phyloP scores from a whole-genome alignment of 768 basidiomycete genomes.

The Trametes gibbosa region DNA sequence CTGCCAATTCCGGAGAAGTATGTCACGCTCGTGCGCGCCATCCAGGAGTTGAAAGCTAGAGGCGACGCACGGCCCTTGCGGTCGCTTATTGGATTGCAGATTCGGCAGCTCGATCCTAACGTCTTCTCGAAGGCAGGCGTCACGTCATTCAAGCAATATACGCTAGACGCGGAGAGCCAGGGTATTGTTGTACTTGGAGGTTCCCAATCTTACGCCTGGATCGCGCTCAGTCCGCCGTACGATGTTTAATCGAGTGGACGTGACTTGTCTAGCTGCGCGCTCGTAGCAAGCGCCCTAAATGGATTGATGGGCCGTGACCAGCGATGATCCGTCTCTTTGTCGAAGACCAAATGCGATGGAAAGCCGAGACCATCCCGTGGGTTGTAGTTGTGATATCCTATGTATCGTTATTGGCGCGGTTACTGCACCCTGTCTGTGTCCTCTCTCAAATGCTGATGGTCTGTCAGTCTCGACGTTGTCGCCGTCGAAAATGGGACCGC shows the following conservation, averaged over 20 bases:
- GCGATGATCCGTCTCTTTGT: neutral
- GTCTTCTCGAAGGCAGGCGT: neutral
- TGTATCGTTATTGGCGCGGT: conserved; percentile 8
- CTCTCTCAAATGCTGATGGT: neutral
- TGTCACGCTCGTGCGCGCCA: neutral
- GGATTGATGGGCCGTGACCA: neutral
- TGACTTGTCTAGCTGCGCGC: too few relatives aligned
- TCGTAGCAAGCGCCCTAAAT: too few relatives aligned
- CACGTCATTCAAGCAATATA: neutral
- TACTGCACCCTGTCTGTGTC: neutral
- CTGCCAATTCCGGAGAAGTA: neutral
- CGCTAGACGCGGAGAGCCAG: neutral
- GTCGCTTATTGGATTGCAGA: neutral
- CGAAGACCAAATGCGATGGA: neutral
- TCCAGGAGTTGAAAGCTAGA: neutral
- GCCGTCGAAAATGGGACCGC: too few relatives aligned
- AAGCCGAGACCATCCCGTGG: neutral
- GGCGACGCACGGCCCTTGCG: neutral
- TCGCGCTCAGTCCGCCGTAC: too few relatives aligned
- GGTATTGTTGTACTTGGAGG: neutral
- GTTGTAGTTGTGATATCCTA: conserved; percentile 4
- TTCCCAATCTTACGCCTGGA: too few relatives aligned
- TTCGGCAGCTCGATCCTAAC: neutral
- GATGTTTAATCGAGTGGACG: too few relatives aligned
- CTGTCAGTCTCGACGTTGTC: neutral